Percentiles rank a stretch among this genome's conserved stretches.
Evolutionary conservation across 2,329 filamentous ascomycete species (phyloP).

Genomic region (Endocalyx cinctus): DNA sequence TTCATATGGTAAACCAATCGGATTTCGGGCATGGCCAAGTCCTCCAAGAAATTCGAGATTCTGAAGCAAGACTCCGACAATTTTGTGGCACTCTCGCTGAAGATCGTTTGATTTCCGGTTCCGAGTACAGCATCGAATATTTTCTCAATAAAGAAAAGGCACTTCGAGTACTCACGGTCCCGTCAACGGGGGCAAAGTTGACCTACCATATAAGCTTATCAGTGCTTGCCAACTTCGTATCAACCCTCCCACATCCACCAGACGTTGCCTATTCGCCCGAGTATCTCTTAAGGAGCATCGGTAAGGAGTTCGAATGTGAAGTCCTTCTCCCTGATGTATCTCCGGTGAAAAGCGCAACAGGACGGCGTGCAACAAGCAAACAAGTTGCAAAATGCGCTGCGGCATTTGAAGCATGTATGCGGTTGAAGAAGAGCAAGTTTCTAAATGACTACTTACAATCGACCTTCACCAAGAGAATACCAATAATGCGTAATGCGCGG

Average conservation of each 20-base stretch:
- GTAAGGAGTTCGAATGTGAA: conserved; percentile 67
- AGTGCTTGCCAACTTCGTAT: conserved; percentile 69
- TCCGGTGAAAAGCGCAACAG: conserved; percentile 63
- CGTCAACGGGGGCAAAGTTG: conserved; percentile 68
- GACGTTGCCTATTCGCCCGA: conserved; percentile 37
- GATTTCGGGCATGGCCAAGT: conserved; percentile 58
- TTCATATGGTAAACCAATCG: conserved; percentile 73
- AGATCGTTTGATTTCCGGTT: conserved; percentile 64
- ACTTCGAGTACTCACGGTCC: conserved; percentile 55
- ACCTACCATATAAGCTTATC: conserved; percentile 71
- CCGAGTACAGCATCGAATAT: conserved; percentile 52
- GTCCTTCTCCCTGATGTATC: conserved; percentile 72
- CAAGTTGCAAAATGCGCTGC: conserved; percentile 80
- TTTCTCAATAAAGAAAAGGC: conserved; percentile 46
- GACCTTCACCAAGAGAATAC: conserved; percentile 64
- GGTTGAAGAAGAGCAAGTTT: conserved; percentile 60
- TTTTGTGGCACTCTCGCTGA: conserved; percentile 74
- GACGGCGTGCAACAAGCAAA: conserved; percentile 63
- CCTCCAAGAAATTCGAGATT: conserved; percentile 55
- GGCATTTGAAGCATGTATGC: conserved; percentile 76
- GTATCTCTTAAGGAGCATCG: conserved; percentile 57
- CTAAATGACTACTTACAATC: conserved; percentile 74
- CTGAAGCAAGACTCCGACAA: conserved; percentile 60
- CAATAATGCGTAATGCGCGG: conserved; percentile 79
- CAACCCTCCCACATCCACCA: conserved; percentile 53